These are phyloP conservation scores for Barnettozyma populi DNA, from an alignment of 805 yeast genomes.

Conservation along the genomic window DNA sequence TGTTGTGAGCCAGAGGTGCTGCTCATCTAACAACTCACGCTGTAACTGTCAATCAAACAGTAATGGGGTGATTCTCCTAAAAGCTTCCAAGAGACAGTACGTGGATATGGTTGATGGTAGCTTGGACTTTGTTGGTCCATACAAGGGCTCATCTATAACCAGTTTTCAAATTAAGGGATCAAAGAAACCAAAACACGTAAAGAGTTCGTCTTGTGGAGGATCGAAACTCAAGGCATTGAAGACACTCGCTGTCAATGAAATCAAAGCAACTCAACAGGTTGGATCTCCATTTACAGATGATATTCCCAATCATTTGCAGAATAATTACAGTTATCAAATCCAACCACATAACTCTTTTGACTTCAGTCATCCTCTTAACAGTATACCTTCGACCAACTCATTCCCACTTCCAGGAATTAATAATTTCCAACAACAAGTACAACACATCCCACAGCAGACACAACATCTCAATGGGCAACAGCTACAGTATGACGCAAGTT, in stretches of 20 bases:
- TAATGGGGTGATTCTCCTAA: slow-evolving; percentile 21
- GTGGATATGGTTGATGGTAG: slow-evolving; percentile 25
- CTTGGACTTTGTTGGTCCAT: slow-evolving; percentile 24
- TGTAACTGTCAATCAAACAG: slow-evolving; percentile 10
- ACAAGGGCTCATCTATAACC: slow-evolving; percentile 14
- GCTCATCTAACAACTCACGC: slow-evolving; percentile 5
- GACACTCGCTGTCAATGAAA: slow-evolving; percentile 15
- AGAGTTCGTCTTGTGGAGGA: slow-evolving; percentile 9
- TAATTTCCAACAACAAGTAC: not conserved
- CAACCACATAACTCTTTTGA: not conserved
- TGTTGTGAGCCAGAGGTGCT: not conserved
- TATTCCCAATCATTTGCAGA: not conserved
- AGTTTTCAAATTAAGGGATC: slow-evolving; percentile 12
- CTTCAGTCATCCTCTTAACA: not conserved
- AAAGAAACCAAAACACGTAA: slow-evolving; percentile 7
- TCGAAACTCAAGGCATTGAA: slow-evolving; percentile 12
- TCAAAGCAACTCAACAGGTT: not conserved
- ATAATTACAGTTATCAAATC: not conserved
- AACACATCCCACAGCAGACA: not conserved
- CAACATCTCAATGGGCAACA: not conserved
- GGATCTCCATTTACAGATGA: not conserved
- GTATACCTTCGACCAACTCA: not conserved
- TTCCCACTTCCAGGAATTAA: not conserved
- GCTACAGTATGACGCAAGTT: not conserved
- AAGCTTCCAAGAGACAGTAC: slow-evolving; percentile 23